Base-by-base conservation (phyloP, 768 basidiomycete species). In the Leccinum incarnatum region DNA sequence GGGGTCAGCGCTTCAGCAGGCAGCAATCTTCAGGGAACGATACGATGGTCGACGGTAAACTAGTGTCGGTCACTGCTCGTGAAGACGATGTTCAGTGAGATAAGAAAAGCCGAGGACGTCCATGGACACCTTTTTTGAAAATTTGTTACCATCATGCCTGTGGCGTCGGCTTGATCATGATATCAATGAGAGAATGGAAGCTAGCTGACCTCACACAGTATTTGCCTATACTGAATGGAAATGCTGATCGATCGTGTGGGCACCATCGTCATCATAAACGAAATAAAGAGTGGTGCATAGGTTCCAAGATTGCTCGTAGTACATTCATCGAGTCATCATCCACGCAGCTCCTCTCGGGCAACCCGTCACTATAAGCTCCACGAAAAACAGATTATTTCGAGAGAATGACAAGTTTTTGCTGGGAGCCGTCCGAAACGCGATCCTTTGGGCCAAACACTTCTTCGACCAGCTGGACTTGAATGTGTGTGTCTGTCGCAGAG, bases 401-500 rank as follows among this genome's bases (percentile, higher is more conserved):
- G 12, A 34, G 34, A 34, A 34, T 34, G 10, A 2, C 53, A 52
- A 29, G 53, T 53, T 54, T 54, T 58, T 25, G 53, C 32, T 34
- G 21, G 21, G 12, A 15, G 8, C 17, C 58, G 25, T 55, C 36
- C 37, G 19, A 27, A 12, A 17, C 12, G 17, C 37, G 53, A 29
- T 53, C 49, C 30, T 55, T 54, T 10, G 51, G 57, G 14, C 65
- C 62, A 61, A 93, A 91, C 3, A 84, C 77, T 9, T 67, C 65
- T 61, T 89, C 87, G 48, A 92, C 71, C 0, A 80, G 32, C 66
- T 73, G 0, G 82, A 84, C 73, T 94, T 92, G 12, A 67, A 69
- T 0, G 62, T 89, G 62, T 89, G 87, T 0, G 88, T 89, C 9
- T 77, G 69, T 1, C 93, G 87, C 4, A 90, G 76, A 1, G 91